A percentile compares a stretch with the other conserved stretches of the same genome.
phyloP scores from a whole-genome alignment of 345 rosid genomes.

The Linum usitatissimum region DNA sequence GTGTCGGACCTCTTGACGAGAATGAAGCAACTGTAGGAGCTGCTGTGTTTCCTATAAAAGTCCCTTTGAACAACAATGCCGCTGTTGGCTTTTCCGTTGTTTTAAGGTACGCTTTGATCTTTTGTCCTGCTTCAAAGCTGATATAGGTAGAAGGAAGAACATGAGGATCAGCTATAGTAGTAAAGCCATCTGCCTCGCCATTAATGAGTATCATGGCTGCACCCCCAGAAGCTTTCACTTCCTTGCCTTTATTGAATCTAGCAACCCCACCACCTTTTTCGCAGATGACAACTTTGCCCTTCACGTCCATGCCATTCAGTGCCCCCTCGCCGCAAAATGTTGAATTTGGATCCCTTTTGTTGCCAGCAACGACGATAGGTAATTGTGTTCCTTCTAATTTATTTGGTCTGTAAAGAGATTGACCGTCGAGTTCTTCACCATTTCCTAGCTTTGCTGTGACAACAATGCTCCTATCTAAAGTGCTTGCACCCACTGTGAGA shows the following conservation, averaged over 20 bases:
- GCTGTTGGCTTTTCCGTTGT: not conserved
- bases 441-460: not conserved
- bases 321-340: not conserved
- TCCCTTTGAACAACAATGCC: not conserved
- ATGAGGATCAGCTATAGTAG: not conserved
- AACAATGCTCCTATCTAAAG: not conserved
- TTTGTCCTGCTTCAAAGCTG: not conserved
- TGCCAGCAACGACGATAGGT: not conserved
- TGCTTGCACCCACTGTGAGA: constrained; percentile 4
- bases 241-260: not conserved
- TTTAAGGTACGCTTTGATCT: not conserved
- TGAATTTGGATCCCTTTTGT: not conserved
- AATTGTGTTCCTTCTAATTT: not conserved
- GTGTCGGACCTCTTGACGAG: not conserved
- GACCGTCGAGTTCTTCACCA: not conserved
- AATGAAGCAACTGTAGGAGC: not conserved
- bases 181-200: not conserved
- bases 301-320: not conserved
- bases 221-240: not conserved
- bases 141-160: not conserved
- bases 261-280: not conserved
- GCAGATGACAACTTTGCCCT: not conserved
- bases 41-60: not conserved
- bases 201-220: constrained; percentile 5
- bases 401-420: not conserved